Conservation (phyloP, 768 basidiomycete species). For the Terana coerulea region DNA sequence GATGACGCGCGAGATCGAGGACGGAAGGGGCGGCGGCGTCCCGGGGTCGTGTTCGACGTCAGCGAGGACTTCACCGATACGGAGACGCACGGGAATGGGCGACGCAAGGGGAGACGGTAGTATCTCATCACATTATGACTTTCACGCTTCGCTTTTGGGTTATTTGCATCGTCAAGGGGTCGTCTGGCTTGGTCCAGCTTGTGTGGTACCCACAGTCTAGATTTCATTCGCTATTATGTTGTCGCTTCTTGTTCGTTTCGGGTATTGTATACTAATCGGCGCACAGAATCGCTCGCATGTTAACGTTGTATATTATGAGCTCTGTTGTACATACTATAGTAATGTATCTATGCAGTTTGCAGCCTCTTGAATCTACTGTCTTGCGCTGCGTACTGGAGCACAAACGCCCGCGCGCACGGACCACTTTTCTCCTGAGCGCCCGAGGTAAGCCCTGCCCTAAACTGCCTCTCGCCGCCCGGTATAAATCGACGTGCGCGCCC, state of each 20-base stretch:
- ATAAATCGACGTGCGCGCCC: conserved; percentile 11
- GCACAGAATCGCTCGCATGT: background rate
- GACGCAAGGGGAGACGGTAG: background rate
- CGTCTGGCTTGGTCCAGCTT: background rate
- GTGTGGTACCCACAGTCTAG: background rate
- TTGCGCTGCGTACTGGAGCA: background rate
- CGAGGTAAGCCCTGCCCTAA: conserved; percentile 17
- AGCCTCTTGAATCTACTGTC: background rate
- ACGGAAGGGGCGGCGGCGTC: conserved; percentile 24
- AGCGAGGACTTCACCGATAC: conserved; percentile 24
- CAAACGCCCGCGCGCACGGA: conserved; percentile 4
- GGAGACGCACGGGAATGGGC: conserved; percentile 6
- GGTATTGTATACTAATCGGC: background rate
- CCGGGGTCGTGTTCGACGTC: conserved; percentile 32
- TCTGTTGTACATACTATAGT: conserved; percentile 2
- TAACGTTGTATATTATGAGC: conserved; percentile 2
- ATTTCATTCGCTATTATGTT: conserved; percentile 4
- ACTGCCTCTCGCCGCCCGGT: conserved; percentile 7
- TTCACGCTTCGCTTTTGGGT: background rate
- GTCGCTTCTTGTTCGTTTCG: background rate
- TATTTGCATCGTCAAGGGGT: background rate
- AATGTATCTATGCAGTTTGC: background rate
- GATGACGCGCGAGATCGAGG: conserved; percentile 40
- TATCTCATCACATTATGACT: background rate
- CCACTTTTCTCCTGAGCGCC: background rate